Base-by-base conservation (phyloP, 139 green algal species). In the Coelastrella sp. region DNA sequence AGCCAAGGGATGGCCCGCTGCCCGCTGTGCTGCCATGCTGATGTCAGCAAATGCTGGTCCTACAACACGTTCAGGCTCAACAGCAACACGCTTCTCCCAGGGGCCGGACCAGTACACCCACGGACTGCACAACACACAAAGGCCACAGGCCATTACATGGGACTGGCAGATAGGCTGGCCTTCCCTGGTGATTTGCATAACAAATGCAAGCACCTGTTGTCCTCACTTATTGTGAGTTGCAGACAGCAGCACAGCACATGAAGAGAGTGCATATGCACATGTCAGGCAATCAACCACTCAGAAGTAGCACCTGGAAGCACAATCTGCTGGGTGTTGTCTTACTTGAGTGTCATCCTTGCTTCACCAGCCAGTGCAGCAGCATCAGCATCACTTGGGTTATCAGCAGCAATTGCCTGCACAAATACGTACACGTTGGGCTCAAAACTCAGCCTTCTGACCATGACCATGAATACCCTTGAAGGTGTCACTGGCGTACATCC, bases 101-200 rank as follows among this genome's bases (percentile, higher is more conserved):
- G 74, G 74, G 78, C 82, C 82, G 14, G n/a, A 54, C 82, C 82
- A 87, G 82, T 87, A 71, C 13, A 79, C 82, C 82, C 82, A 87
- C 5, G 82, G 82, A 14, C 54, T 64, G n/a, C n/a, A n/a, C n/a
- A n/a, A n/a, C n/a, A n/a, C n/a, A n/a, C n/a, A n/a, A n/a, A n/a
- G n/a, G n/a, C n/a, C n/a, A n/a, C n/a, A n/a, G n/a, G n/a, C n/a
- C n/a, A n/a, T n/a, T n/a, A n/a, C n/a, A n/a, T n/a, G n/a, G n/a
- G n/a, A n/a, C n/a, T n/a, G n/a, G n/a, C n/a, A n/a, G 14, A 77
- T 7, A 32, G 71, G 71, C 23, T 14, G 7, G 71, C 11, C 2
- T 17, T 54, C 16, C 71, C 7, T 77, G 71, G 17, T 22, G 6
- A 22, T 32, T 17, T 22, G 71, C 71, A 80, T 59, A 32, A 77